A percentile compares a stretch with the other conserved stretches of the same genome.
phyloP scores from a whole-genome alignment of 495 filamentous ascomycete genomes.

The Cetradonia linearis region DNA sequence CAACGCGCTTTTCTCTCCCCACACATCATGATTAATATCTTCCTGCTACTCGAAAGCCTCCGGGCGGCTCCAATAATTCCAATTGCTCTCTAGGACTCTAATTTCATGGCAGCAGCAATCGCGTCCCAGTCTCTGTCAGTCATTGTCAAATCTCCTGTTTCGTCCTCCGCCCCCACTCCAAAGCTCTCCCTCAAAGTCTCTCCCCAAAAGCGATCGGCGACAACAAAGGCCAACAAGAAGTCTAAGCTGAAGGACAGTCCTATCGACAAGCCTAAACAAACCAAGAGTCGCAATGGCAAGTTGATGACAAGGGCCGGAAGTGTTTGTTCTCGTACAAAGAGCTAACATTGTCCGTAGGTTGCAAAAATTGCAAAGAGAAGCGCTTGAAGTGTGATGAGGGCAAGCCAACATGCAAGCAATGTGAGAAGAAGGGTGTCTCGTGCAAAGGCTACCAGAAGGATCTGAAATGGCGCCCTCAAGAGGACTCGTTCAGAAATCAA shows the following conservation, averaged over 20 bases:
- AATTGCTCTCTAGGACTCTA: not conserved
- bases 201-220: conserved; percentile 29
- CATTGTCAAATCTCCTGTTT: conserved; percentile 41
- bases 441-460: conserved; percentile 78
- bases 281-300: conserved; percentile 76
- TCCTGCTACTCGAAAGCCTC: not conserved
- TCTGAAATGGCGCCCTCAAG: conserved; percentile 76
- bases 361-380: conserved; percentile 73
- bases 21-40: not conserved
- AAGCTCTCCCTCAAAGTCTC: conserved; percentile 30
- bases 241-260: not conserved
- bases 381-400: conserved; percentile 74
- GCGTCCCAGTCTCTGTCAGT: conserved; percentile 54
- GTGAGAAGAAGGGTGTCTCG: conserved; percentile 54
- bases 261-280: conserved; percentile 57
- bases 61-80: not conserved
- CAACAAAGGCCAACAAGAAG: conserved; percentile 18
- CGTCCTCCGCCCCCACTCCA: conserved; percentile 26
- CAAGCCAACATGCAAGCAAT: conserved; percentile 67
- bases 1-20: not conserved
- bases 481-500: conserved; percentile 52
- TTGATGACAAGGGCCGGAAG: conserved; percentile 14
- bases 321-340: not conserved
- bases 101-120: conserved; percentile 49
- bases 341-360: conserved; percentile 45